phyloP scores from a whole-genome alignment of 768 basidiomycete genomes.

The Favolaschia claudopus region DNA sequence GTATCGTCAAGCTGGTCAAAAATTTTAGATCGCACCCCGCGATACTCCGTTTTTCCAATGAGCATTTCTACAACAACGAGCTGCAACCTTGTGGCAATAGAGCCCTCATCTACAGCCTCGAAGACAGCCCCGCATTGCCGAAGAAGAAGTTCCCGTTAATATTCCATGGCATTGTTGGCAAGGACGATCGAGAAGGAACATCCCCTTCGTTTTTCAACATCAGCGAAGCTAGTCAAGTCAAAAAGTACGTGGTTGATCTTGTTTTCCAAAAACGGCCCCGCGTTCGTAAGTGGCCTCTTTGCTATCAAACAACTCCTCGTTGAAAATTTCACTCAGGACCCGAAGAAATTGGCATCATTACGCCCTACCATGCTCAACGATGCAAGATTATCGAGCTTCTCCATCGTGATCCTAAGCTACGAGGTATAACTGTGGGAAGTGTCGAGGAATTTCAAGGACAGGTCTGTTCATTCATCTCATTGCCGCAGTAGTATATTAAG shows the following conservation, averaged over 20 bases:
- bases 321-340: conserved; percentile 39
- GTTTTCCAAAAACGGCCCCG: conserved; percentile 44
- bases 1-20: conserved; percentile 65
- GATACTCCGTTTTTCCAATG: conserved; percentile 65
- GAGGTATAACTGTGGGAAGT: conserved; percentile 65
- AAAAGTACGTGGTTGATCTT: conserved; percentile 50
- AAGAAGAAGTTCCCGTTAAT: conserved; percentile 60
- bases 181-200: conserved; percentile 59
- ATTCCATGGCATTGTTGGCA: conserved; percentile 62
- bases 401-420: conserved; percentile 37
- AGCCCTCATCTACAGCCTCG: conserved; percentile 47
- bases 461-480: conserved; percentile 41
- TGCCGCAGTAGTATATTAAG: conserved; percentile 43
- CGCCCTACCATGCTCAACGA: conserved; percentile 72
- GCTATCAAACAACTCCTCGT: not conserved
- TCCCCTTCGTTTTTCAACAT: conserved; percentile 75
- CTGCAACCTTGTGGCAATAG: conserved; percentile 55
- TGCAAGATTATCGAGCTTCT: conserved; percentile 56
- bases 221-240: conserved; percentile 59
- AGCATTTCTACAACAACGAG: conserved; percentile 62
- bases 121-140: conserved; percentile 46
- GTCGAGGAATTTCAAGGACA: conserved; percentile 79
- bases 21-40: conserved; percentile 65
- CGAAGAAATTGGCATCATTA: conserved; percentile 69
- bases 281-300: conserved; percentile 45